Evolutionary conservation across 2,329 filamentous ascomycete species (phyloP), one percentile per base, ranked within the genome.

Genomic region (Aulographum hederae): DNA sequence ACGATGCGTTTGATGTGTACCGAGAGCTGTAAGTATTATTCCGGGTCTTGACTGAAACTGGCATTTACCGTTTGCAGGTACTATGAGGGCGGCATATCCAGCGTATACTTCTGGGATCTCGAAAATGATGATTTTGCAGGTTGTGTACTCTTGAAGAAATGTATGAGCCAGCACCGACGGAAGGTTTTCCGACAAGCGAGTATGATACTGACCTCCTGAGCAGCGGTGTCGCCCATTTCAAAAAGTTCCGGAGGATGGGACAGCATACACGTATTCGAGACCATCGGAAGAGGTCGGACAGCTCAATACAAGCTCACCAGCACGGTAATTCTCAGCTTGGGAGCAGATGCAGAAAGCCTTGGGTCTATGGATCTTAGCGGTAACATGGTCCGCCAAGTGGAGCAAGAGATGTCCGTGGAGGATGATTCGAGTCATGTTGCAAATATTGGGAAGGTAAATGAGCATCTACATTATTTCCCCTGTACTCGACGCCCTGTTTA

Each of bases 301-400:
- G 85, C 84, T 37, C 86, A 94, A 60, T 98, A 98, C 68, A 93
- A 94, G 58, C 74, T 98, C 41, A 98, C 89, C 0, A 91, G 80
- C 41, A 98, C 89, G 4, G 86, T 98, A 30, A 95, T 98, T 43
- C 65, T 98, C 35, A 82, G 82, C 35, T 67, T 98, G 31, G 76
- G 81, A 14, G 75, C 74, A 33, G 64, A 67, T 40, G 68, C 59
- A 14, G 65, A 71, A 36, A 63, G 65, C 3, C 67, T 93, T 18
- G 86, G 85, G 34, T 75, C 77, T 41, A 75, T 98, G 67, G 84
- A 94, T 56, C 69, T 98, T 33, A 85, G 79, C 43, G 89, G 89
- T 42, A 95, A 95, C 63, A 89, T 98, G 84, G 95, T 89, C 36
- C 73, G 89, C 38, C 89, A 98, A 63, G 73, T 94, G 32, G 86